Percentiles rank a stretch among this genome's conserved stretches.
Evolutionary conservation across 1,284 basidiomycete genomes (phyloP).

Genomic region (Puccinia polysora): DNA sequence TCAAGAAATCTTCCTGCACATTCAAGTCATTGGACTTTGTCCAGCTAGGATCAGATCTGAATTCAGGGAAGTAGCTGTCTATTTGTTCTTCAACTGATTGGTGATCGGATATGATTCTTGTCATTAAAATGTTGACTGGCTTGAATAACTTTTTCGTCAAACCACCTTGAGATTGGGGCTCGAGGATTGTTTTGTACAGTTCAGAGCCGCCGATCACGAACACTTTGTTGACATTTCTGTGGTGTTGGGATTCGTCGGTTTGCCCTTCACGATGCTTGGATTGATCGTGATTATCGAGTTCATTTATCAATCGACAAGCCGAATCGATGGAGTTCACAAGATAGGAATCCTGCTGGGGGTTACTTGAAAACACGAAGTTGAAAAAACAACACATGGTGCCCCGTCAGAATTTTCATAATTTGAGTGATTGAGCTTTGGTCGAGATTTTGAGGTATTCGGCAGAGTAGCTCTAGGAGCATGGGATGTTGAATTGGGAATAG

Average conservation of each 20-base stretch:
- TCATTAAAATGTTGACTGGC: slow-evolving; percentile 73
- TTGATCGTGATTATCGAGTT: slow-evolving; percentile 26
- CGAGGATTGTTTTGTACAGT: slow-evolving; percentile 69
- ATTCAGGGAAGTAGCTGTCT: slow-evolving; percentile 80
- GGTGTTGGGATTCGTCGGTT: slow-evolving; percentile 43
- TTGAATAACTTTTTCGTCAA: slow-evolving; percentile 44
- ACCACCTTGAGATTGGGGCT: slow-evolving; percentile 19
- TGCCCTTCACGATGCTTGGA: slow-evolving; percentile 44
- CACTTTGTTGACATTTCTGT: slow-evolving; percentile 48
- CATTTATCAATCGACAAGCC: slow-evolving; percentile 30
- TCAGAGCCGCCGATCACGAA: slow-evolving; percentile 90
- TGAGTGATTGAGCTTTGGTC: too few species aligned
- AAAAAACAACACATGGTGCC: neutral
- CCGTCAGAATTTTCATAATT: too few species aligned
- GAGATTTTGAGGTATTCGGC: too few species aligned
- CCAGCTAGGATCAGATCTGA: slow-evolving; percentile 53
- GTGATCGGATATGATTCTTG: slow-evolving; percentile 61
- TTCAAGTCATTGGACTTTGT: neutral
- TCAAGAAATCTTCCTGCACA: neutral
- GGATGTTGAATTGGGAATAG: too few species aligned
- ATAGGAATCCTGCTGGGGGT: slow-evolving; percentile 11
- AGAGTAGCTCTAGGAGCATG: too few species aligned
- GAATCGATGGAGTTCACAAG: slow-evolving; percentile 3
- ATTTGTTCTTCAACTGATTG: slow-evolving; percentile 66
- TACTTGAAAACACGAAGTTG: neutral